Base-by-base conservation (phyloP, 2,329 filamentous ascomycete genomes). In the Nothophaeocryptopus gaeumannii region DNA sequence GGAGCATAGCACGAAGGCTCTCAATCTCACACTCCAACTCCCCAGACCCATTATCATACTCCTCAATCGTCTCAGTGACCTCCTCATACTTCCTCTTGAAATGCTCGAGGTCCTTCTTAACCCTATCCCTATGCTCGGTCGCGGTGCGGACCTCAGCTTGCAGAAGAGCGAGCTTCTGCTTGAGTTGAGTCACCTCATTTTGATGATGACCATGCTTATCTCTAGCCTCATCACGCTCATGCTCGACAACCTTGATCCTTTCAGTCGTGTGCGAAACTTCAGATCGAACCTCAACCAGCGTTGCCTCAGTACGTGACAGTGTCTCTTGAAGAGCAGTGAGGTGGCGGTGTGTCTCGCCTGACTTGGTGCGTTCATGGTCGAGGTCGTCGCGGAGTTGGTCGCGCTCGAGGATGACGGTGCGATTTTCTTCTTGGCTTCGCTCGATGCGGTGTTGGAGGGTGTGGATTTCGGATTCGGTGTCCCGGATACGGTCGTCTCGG, bases 11-110 rank as follows among this genome's bases (percentile, higher is more conserved):
- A 39, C 61, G 56, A 20, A 67, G 57, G 33, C 39, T 57, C 26
- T 67, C 62, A 45, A 66, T 64, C 42, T 67, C 63, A 42, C 53
- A 60, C 45, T 65, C 58, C 16, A 62, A 53, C 38, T 64, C 62
- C 15, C 51, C 55, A 36, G 46, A 52, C 31, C 56, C 55, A 48
- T 61, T 55, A 26, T 56, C 43, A 32, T 47, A 54, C 26, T 56
- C 52, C 20, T 58, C 61, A 47, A 61, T 53, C 31, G 56, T 61
- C 46, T 65, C 63, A 30, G 51, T 61, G 41, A 64, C 53, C 32
- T 64, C 59, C 37, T 64, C 59, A 48, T 64, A 63, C 10, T 61
- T 53, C 5, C 49, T 51, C 42, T 54, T 51, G 40, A 55, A 55
- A 3, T 61, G 54, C 38, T 59, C 58, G 12, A 65, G 55, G 29